These are phyloP conservation scores for Penicillium sp. DNA, from an alignment of 2,329 filamentous ascomycete genomes.

Conservation along the genomic window DNA sequence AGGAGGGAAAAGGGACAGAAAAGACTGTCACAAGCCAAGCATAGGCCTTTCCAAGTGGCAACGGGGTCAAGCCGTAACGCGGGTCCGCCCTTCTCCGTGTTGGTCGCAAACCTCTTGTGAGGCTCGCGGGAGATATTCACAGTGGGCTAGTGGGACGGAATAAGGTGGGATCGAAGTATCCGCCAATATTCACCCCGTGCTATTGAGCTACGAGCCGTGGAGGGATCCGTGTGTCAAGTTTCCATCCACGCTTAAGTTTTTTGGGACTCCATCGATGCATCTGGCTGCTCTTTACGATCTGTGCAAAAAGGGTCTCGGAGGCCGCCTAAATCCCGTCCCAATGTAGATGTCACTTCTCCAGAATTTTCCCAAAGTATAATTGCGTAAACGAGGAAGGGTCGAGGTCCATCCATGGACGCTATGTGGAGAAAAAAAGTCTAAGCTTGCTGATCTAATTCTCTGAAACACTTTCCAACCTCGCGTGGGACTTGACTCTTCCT, in stretches of 20 bases:
- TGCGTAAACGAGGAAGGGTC: background rate
- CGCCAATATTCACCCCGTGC: background rate
- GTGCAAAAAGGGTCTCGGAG: background rate
- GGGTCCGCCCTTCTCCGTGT: conserved; percentile 8
- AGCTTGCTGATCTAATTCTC: background rate
- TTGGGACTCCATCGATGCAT: too few species aligned
- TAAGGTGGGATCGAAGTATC: background rate
- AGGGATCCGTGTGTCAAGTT: background rate
- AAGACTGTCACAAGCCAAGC: conserved; percentile 9
- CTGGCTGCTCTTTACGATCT: background rate
- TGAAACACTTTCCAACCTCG: background rate
- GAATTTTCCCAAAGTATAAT: background rate
- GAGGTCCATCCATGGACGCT: background rate
- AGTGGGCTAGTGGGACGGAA: conserved; percentile 5
- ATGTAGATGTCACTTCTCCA: background rate
- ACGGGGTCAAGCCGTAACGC: conserved; percentile 6
- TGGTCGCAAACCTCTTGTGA: background rate
- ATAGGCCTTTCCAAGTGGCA: conserved; percentile 15
- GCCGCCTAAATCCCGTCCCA: background rate
- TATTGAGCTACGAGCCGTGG: background rate
- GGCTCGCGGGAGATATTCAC: background rate
- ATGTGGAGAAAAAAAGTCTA: conserved; percentile 4
- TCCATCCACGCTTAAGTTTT: background rate
- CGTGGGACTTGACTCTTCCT: background rate
- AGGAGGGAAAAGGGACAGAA: conserved; percentile 2